These are phyloP conservation scores for Neocatenulostroma microsporum DNA, from an alignment of 2,329 filamentous ascomycete genomes.

Conservation along the genomic window DNA sequence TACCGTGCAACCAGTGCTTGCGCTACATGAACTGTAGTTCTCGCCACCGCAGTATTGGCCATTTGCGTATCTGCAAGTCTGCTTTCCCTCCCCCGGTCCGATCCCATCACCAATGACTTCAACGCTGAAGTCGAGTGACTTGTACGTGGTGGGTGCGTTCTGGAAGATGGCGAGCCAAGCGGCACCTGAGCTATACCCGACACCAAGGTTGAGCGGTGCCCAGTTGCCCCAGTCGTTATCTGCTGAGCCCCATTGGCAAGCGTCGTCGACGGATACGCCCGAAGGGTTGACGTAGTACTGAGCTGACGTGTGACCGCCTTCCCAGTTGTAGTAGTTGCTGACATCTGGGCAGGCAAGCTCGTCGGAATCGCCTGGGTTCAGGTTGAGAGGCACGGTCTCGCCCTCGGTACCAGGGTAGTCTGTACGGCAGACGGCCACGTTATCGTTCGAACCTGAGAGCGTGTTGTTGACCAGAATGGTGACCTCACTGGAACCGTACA, in stretches of 20 bases:
- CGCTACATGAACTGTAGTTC: conserved; percentile 42
- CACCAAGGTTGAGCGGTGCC: conserved; percentile 78
- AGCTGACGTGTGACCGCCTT: conserved; percentile 67
- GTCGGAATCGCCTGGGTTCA: conserved; percentile 50
- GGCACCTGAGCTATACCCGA: conserved; percentile 59
- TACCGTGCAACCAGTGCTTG: conserved; percentile 68
- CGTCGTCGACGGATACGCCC: conserved; percentile 57
- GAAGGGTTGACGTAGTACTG: conserved; percentile 96
- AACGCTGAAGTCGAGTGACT: conserved; percentile 68
- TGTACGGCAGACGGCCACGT: conserved; percentile 78
- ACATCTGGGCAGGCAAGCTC: conserved; percentile 69
- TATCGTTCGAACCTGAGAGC: conserved; percentile 41
- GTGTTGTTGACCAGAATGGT: conserved; percentile 67
- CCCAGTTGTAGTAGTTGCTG: conserved; percentile 67
- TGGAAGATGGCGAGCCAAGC: conserved; percentile 81
- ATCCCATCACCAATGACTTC: conserved; percentile 61
- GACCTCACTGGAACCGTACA: conserved; percentile 57
- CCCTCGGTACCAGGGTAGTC: conserved; percentile 90
- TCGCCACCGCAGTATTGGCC: conserved; percentile 52
- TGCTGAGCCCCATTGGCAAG: conserved; percentile 67
- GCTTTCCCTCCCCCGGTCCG: conserved; percentile 23
- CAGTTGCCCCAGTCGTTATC: conserved; percentile 64
- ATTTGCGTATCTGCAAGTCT: conserved; percentile 58
- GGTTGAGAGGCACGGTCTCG: conserved; percentile 71
- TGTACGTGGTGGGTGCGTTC: conserved; percentile 67